Evolutionary conservation across 2,329 filamentous ascomycete species (phyloP).

Genomic region (Ceratocystis smalleyi): DNA sequence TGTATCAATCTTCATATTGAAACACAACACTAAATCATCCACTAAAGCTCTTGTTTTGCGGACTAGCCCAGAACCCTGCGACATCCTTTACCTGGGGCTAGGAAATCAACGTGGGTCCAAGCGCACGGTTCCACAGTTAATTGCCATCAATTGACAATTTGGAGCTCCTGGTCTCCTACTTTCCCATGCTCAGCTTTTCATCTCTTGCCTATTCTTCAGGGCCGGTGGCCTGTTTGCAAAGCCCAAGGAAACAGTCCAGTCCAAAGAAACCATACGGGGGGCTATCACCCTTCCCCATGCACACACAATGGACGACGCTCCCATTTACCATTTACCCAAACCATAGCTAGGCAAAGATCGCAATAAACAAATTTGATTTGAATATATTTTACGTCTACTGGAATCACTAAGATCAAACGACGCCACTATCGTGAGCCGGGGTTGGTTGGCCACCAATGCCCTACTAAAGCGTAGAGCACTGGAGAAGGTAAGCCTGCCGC

Average conservation of each 20-base stretch:
- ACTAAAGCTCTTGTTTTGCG: not conserved
- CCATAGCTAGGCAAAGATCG: not conserved
- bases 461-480: too few relatives aligned
- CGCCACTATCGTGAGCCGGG: too few relatives aligned
- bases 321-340: not conserved
- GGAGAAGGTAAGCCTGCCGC: too few relatives aligned
- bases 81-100: not conserved
- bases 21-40: slow-evolving; percentile 4
- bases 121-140: slow-evolving; percentile 7
- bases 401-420: too few relatives aligned
- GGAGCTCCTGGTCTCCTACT: not conserved
- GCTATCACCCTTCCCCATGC: not conserved
- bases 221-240: not conserved
- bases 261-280: not conserved
- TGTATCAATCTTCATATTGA: not conserved
- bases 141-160: slow-evolving; percentile 1
- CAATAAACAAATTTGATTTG: not conserved
- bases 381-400: too few relatives aligned
- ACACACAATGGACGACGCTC: not conserved
- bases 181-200: not conserved
- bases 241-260: not conserved
- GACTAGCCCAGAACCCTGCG: not conserved
- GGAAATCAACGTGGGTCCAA: slow-evolving; percentile 7
- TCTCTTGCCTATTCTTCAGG: not conserved
- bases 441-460: too few relatives aligned